Evolutionary conservation across 164 flowering plant genomes (phyloP).

Genomic region (Paratinospora sagittata): DNA sequence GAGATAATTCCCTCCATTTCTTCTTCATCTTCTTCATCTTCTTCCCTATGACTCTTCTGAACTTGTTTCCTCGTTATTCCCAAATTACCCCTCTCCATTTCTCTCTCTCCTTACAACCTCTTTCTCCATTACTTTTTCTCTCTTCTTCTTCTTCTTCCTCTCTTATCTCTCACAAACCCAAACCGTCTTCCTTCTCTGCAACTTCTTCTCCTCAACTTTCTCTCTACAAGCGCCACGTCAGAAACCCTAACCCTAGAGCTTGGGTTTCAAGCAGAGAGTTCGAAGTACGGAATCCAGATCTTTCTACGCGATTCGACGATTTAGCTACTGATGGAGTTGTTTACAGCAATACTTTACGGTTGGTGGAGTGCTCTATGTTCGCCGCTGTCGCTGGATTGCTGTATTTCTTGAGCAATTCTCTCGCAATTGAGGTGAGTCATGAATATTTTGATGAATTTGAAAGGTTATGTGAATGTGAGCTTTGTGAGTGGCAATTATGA

Average conservation of each 20-base stretch:
- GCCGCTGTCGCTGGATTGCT: constrained; percentile 77
- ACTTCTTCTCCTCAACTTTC: constrained; percentile 7
- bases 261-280: constrained; percentile 14
- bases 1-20: background rate
- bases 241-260: constrained; percentile 7
- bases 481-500: background rate
- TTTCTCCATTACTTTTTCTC: background rate
- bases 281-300: constrained; percentile 11
- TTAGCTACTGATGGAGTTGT: constrained; percentile 46
- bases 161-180: no score
- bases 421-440: constrained; percentile 57
- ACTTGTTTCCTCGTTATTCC: constrained; percentile 8
- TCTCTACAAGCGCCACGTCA: constrained; percentile 13
- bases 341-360: constrained; percentile 58
- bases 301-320: constrained; percentile 27
- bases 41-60: constrained; percentile 24
- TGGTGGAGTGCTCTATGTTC: constrained; percentile 96
- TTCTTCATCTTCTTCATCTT: background rate
- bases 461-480: background rate
- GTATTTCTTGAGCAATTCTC: constrained; percentile 75
- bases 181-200: background rate
- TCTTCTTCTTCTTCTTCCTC: constrained; percentile 7
- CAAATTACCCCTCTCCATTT: constrained; percentile 12
- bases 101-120: background rate
- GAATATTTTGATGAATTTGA: background rate